Evolutionary conservation across 495 filamentous ascomycete species (phyloP), one percentile per base, ranked within the genome.

Genomic region (Venustampulla echinocandica): DNA sequence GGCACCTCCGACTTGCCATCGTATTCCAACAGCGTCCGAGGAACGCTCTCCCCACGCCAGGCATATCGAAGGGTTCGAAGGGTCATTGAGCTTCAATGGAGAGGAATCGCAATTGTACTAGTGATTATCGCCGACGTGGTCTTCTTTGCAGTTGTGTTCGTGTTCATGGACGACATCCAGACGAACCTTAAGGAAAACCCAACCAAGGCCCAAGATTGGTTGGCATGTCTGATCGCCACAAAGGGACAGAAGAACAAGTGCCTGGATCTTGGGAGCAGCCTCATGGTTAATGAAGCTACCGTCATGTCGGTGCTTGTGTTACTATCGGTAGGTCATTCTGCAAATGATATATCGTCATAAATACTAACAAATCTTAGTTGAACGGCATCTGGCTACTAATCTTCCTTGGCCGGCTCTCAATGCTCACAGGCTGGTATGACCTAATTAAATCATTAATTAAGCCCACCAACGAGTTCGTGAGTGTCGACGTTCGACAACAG

Each of bases 61-160:
- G 89, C 92, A 18, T 95, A 93, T 54, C 79, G 83, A 46, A 80
- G 93, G 38, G 76, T 97, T 25, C 75, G 78, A 39, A 80, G 87
- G 47, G 88, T 97, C 35, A 72, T 97, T n/a, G 79, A 82, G 59
- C 73, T 98, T 2, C 92, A 98, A 64, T 98, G 92, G 92, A 74
- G 93, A 49, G 88, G 88, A 38, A 87, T 94, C 36, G 75, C 77
- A 20, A 80, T 96, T 33, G 87, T 95, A 17, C 67, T 90, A 24
- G 79, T 95, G 55, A 93, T 97, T 50, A 71, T 96, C 44, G 75
- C 76, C 35, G 88, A 96, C 61, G 85, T 95, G 36, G 78, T 97
- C 52, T 90, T 93, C 70, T 90, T 97, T 59, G 80, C 88, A 7
- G 74, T 93, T 15, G 75, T 95, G 46, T 97, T 96, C 63, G 79